Percentiles rank a stretch among this genome's conserved stretches.
Evolutionary conservation across 2,329 filamentous ascomycete species (phyloP).

Genomic region (Fusarium sp.): DNA sequence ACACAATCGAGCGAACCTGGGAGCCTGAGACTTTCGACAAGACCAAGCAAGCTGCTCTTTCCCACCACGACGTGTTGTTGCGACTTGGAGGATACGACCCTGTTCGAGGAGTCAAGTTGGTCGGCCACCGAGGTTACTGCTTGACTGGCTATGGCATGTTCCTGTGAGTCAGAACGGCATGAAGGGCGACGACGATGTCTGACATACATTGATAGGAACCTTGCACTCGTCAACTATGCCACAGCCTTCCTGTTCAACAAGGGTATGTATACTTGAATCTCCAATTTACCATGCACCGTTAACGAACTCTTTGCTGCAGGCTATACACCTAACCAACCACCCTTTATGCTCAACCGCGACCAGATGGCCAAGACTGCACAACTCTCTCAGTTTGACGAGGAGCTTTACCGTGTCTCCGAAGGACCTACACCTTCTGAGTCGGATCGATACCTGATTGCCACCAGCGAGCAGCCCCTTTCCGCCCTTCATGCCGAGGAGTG

Average conservation of each 20-base stretch:
- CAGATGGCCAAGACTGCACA: slow-evolving; percentile 99
- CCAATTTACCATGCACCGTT: background rate
- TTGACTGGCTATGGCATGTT: slow-evolving; percentile 89
- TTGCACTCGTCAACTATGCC: slow-evolving; percentile 94
- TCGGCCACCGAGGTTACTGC: slow-evolving; percentile 95
- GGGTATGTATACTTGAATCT: slow-evolving; percentile 11
- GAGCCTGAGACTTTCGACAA: slow-evolving; percentile 77
- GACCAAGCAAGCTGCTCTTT: slow-evolving; percentile 81
- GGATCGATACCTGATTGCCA: slow-evolving; percentile 84
- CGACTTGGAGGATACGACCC: slow-evolving; percentile 92
- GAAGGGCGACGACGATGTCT: background rate
- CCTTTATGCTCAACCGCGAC: slow-evolving; percentile 93
- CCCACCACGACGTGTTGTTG: slow-evolving; percentile 93
- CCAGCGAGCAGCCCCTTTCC: slow-evolving; percentile 94
- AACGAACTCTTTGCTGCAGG: slow-evolving; percentile 53
- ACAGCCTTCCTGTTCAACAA: slow-evolving; percentile 76
- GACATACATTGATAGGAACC: slow-evolving; percentile 61
- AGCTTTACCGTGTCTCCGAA: slow-evolving; percentile 95
- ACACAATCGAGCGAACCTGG: slow-evolving; percentile 80
- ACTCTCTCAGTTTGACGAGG: slow-evolving; percentile 96
- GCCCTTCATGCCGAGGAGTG: slow-evolving; percentile 94
- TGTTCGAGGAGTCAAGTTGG: slow-evolving; percentile 91
- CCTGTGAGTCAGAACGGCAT: slow-evolving; percentile 52
- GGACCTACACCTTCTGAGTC: slow-evolving; percentile 85
- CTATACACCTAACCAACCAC: slow-evolving; percentile 85